phyloP scores from a whole-genome alignment of 768 basidiomycete species.

The Mycena maculata region DNA sequence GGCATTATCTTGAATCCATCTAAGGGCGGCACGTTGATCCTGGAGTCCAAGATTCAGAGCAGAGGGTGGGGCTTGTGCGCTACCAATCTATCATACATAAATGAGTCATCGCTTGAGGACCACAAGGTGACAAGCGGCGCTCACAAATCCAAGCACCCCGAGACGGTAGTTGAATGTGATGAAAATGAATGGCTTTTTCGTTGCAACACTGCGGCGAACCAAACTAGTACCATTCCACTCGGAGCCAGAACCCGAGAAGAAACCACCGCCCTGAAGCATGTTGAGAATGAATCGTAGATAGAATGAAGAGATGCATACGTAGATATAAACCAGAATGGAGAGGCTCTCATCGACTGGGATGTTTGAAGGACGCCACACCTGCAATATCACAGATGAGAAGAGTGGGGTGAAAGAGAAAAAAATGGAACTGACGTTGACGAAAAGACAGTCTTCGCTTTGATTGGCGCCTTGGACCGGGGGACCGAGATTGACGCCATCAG shows the following conservation, averaged over 20 bases:
- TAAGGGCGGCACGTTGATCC: slow-evolving; percentile 13
- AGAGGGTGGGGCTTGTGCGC: background rate
- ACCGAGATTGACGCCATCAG: background rate
- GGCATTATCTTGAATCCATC: slow-evolving; percentile 23
- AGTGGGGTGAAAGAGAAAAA: background rate
- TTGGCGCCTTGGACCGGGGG: background rate
- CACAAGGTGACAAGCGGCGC: background rate
- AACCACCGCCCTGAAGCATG: background rate
- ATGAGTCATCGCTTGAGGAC: background rate
- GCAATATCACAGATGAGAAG: background rate
- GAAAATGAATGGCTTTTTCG: slow-evolving; percentile 8
- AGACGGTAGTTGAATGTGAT: slow-evolving; percentile 14
- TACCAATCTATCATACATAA: slow-evolving; percentile 2
- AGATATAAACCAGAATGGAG: background rate
- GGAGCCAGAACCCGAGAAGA: background rate
- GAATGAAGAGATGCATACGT: background rate
- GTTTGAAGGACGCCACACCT: background rate
- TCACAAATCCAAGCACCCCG: slow-evolving; percentile 15
- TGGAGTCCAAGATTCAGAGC: slow-evolving; percentile 18
- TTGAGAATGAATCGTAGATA: background rate
- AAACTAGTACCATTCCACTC: slow-evolving; percentile 10
- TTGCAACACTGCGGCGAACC: slow-evolving; percentile 4
- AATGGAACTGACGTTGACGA: background rate
- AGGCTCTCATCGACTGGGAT: background rate
- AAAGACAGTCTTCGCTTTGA: background rate